Evolutionary conservation across 2,329 filamentous ascomycete species (phyloP).

Genomic region (Albifimbria verrucaria): DNA sequence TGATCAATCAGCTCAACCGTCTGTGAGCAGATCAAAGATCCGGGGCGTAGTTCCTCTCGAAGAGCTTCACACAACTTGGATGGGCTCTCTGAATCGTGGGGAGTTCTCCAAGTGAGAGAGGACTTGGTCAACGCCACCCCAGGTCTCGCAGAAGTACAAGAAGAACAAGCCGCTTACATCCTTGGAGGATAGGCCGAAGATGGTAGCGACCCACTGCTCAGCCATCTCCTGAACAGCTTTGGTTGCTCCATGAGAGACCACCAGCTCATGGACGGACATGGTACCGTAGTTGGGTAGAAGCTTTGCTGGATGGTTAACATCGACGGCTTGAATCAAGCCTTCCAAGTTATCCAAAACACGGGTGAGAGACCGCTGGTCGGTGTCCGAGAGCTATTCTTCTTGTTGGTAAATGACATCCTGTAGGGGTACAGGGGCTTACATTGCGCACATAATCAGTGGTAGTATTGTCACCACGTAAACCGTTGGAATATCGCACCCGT

Average conservation of each 20-base stretch:
- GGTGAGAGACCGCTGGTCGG: slow-evolving; percentile 12
- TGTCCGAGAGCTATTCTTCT: slow-evolving; percentile 6
- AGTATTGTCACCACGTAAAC: too few species aligned
- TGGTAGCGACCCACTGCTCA: slow-evolving; percentile 18
- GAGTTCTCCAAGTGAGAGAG: slow-evolving; percentile 6
- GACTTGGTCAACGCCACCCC: slow-evolving; percentile 14
- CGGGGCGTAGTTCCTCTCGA: slow-evolving; percentile 8
- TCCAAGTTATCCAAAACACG: slow-evolving; percentile 15
- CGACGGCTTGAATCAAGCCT: slow-evolving; percentile 13
- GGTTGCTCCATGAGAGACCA: slow-evolving; percentile 16
- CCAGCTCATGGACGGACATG: slow-evolving; percentile 15
- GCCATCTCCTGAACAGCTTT: slow-evolving; percentile 9
- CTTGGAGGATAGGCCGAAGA: slow-evolving; percentile 17
- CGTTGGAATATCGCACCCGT: too few species aligned
- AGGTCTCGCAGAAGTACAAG: slow-evolving; percentile 17
- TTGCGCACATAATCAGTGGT: too few species aligned
- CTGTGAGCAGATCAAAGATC: slow-evolving; percentile 11
- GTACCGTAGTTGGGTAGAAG: slow-evolving; percentile 13
- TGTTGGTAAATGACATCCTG: too few species aligned
- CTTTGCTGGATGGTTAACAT: slow-evolving; percentile 12
- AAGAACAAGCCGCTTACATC: slow-evolving; percentile 17
- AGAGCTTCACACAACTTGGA: slow-evolving; percentile 14
- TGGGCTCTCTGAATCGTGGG: too few species aligned
- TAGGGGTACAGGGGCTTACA: too few species aligned
- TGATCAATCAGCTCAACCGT: slow-evolving; percentile 15